Evolutionary conservation across 2,329 filamentous ascomycete genomes (phyloP), one percentile per base, ranked within the genome.

Genomic region (Diaporthe citri): DNA sequence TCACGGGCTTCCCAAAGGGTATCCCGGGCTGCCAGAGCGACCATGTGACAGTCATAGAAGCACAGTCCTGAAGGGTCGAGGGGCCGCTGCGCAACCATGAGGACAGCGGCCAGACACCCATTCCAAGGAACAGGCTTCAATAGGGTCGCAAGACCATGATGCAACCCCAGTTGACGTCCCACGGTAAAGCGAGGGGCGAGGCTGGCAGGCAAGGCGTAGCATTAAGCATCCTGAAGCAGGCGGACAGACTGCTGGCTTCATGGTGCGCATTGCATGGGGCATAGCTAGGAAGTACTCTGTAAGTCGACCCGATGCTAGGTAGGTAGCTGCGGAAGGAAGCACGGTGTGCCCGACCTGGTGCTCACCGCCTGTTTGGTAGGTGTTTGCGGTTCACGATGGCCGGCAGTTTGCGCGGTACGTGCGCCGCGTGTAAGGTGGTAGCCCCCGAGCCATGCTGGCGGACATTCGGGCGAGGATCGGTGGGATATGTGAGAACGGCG

Each of bases 401-500:
- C 72, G 74, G 69, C 60, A 64, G 60, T 74, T 70, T 74, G 75
- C 70, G 56, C 62, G 62, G 41, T 36, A 71, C 62, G 71, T 76
- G 41, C 28, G 56, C 36, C 55, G 17, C 20, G 46, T n/a, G 39
- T 2, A 34, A 48, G 43, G 41, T 39, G 36, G 60, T 51, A n/a
- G 67, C 56, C 52, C 55, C 10, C n/a, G 59, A 48, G 36, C 62
- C 31, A 12, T 28, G 57, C 46, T 64, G 28, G 60, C 56, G 41
- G 43, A 17, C 34, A 20, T 56, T 55, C 22, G 48, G 75, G 72
- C 15, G 51, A 71, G 39, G 48, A 36, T n/a, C 46, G 34, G 74
- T 75, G 75, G 46, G 41, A 41, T 75, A 72, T 48, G 74, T 64
- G 71, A 80, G 79, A 72, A 75, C 77, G 80, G 81, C 72, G 79